Percentiles rank a stretch among this genome's conserved stretches.
These are phyloP conservation scores for Candolleomyces efflorescens DNA, from an alignment of 768 basidiomycete species.

Conservation along the genomic window DNA sequence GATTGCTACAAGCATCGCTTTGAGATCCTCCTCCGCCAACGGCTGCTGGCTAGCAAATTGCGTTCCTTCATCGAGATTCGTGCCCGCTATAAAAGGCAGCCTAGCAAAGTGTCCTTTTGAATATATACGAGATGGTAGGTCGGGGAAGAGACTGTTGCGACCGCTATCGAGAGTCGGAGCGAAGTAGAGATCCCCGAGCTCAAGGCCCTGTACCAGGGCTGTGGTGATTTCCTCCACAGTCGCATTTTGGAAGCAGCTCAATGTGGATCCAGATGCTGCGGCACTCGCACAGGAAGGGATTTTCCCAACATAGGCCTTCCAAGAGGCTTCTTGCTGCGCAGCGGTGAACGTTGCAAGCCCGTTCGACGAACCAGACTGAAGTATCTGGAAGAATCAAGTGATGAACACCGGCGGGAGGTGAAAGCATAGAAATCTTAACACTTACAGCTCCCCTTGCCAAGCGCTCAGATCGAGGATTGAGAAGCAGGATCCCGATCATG, in stretches of 20 bases:
- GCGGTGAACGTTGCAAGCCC: slow-evolving; percentile 28
- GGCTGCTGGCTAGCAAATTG: slow-evolving; percentile 24
- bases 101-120: slow-evolving; percentile 22
- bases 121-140: slow-evolving; percentile 31
- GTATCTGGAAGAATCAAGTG: slow-evolving; percentile 24
- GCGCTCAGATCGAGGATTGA: slow-evolving; percentile 27
- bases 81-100: slow-evolving; percentile 43
- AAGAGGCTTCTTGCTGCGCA: slow-evolving; percentile 27
- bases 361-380: slow-evolving; percentile 38
- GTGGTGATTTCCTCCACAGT: slow-evolving; percentile 20
- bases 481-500: slow-evolving; percentile 33
- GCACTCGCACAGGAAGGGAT: slow-evolving; percentile 29
- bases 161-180: slow-evolving; percentile 39
- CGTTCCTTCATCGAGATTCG: slow-evolving; percentile 37
- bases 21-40: slow-evolving; percentile 22
- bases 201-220: slow-evolving; percentile 7
- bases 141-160: slow-evolving; percentile 32
- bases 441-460: slow-evolving; percentile 30
- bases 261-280: slow-evolving; percentile 24
- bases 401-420: too few relatives aligned
- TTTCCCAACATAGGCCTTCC: slow-evolving; percentile 34
- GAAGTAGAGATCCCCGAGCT: slow-evolving; percentile 23
- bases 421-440: background rate
- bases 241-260: slow-evolving; percentile 27
- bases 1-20: slow-evolving; percentile 19